A percentile compares a stretch with the other conserved stretches of the same genome.
phyloP scores from a whole-genome alignment of 2,329 filamentous ascomycete genomes.

The Aphanoascus verrucosus region DNA sequence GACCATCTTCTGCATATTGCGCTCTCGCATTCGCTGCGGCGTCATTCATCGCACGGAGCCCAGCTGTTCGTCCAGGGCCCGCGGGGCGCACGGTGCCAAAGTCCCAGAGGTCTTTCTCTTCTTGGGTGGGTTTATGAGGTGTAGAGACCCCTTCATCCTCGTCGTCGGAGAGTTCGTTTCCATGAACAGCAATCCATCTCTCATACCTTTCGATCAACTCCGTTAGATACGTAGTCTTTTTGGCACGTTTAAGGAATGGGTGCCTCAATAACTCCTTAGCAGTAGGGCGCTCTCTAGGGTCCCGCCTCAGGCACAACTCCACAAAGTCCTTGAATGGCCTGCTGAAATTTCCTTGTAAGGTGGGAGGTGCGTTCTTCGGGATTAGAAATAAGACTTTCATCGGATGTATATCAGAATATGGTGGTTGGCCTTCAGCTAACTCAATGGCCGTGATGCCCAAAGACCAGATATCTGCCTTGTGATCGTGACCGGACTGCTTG shows the following conservation, averaged over 20 bases:
- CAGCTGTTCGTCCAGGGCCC: conserved; percentile 53
- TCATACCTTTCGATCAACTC: conserved; percentile 87
- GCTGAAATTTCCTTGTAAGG: conserved; percentile 69
- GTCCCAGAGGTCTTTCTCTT: conserved; percentile 89
- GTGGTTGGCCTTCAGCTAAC: conserved; percentile 81
- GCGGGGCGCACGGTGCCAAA: conserved; percentile 88
- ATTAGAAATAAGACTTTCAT: conserved; percentile 98
- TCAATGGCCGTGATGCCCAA: conserved; percentile 89
- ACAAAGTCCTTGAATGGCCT: conserved; percentile 77
- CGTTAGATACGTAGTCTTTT: conserved; percentile 91
- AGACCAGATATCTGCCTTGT: conserved; percentile 97
- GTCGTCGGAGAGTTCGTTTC: conserved; percentile 58
- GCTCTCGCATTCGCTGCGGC: conserved; percentile 67
- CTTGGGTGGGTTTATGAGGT: conserved; percentile 32
- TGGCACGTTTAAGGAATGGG: conserved; percentile 79
- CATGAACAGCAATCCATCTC: conserved; percentile 74
- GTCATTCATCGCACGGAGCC: conserved; percentile 65
- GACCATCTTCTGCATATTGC: conserved; percentile 34
- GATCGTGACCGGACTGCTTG: conserved; percentile 94
- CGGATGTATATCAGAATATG: conserved; percentile 91
- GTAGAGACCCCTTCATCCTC: conserved; percentile 44
- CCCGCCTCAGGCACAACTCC: conserved; percentile 72
- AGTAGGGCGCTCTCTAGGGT: conserved; percentile 77
- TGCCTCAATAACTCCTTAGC: conserved; percentile 81
- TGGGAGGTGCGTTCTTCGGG: conserved; percentile 81